Base-by-base conservation (phyloP, 2,329 filamentous ascomycete species). In the Ascomycota sp. region DNA sequence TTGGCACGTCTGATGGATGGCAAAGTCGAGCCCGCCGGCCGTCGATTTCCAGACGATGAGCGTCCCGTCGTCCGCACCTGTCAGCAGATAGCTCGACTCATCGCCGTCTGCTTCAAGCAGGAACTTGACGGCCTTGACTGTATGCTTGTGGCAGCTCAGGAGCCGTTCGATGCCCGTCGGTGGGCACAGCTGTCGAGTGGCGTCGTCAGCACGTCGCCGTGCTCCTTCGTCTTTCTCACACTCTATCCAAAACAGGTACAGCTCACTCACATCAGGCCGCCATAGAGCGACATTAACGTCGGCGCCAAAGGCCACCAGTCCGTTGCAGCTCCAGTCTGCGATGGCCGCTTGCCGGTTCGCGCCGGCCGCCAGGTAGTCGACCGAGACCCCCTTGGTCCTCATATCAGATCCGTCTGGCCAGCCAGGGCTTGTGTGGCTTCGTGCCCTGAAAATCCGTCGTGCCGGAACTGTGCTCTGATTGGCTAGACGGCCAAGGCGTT, bases 201-300 rank as follows among this genome's bases (percentile, higher is more conserved):
- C 8, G 7, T 15, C n/a, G n/a, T n/a, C n/a, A n/a, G n/a, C n/a
- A n/a, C n/a, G n/a, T n/a, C n/a, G n/a, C n/a, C n/a, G n/a, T n/a
- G n/a, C n/a, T n/a, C n/a, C n/a, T n/a, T n/a, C n/a, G n/a, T n/a
- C n/a, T n/a, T n/a, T n/a, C n/a, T n/a, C n/a, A n/a, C n/a, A n/a
- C n/a, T n/a, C n/a, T n/a, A n/a, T 4, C 12, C 13, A 15, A 15
- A 12, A 5, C 4, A 5, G 9, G 3, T 12, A 13, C 4, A 20
- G 10, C 29, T 27, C 34, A 56, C 72, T 53, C 61, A 85, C 80
- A 47, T 64, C 52, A 32, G 83, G 83, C 46, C 72, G 62, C 89
- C 89, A 98, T 25, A 95, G 48, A 26, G 83, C 86, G 41, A 98
- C 66, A 53, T 89, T 89, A 41, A 75, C 73, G 52, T 91, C 81